These are phyloP conservation scores for Tricholoma bakamatsutake DNA, from an alignment of 768 basidiomycete genomes.

Conservation along the genomic window DNA sequence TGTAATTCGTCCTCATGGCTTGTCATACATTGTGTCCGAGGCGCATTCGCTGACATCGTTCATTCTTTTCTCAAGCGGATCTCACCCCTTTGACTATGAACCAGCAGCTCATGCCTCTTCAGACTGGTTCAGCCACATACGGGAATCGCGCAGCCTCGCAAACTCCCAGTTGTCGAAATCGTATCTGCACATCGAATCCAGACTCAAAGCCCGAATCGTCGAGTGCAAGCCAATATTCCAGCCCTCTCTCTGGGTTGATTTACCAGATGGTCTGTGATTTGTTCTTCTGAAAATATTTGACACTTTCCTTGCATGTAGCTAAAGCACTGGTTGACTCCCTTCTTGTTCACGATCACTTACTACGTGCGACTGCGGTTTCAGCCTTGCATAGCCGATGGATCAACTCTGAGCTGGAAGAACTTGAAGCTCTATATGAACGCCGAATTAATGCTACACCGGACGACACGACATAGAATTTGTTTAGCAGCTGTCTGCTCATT, in stretches of 20 bases:
- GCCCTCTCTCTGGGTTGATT: conserved; percentile 44
- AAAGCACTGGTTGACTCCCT: conserved; percentile 53
- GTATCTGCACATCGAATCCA: conserved; percentile 45
- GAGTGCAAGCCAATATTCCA: conserved; percentile 54
- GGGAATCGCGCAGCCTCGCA: conserved; percentile 25
- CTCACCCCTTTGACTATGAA: conserved; percentile 73
- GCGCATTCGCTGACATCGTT: neutral
- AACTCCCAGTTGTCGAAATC: conserved; percentile 34
- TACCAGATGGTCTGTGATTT: conserved; percentile 50
- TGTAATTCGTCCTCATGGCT: conserved; percentile 21
- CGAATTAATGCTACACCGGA: conserved; percentile 32
- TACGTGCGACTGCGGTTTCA: conserved; percentile 56
- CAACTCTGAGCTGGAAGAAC: conserved; percentile 47
- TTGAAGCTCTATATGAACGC: conserved; percentile 55
- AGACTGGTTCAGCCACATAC: conserved; percentile 30
- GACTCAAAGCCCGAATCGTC: conserved; percentile 67
- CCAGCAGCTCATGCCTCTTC: conserved; percentile 27
- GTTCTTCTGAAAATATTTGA: neutral
- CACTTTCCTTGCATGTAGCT: conserved; percentile 34
- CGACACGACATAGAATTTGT: conserved; percentile 8
- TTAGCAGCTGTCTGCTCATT: conserved; percentile 1
- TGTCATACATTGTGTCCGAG: neutral
- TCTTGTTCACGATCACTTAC: conserved; percentile 48
- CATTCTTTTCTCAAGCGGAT: conserved; percentile 40
- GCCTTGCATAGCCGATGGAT: conserved; percentile 71